Evolutionary conservation across 176 grass and related monocot genomes (phyloP).

Genomic region (Calamus simplicifolius): DNA sequence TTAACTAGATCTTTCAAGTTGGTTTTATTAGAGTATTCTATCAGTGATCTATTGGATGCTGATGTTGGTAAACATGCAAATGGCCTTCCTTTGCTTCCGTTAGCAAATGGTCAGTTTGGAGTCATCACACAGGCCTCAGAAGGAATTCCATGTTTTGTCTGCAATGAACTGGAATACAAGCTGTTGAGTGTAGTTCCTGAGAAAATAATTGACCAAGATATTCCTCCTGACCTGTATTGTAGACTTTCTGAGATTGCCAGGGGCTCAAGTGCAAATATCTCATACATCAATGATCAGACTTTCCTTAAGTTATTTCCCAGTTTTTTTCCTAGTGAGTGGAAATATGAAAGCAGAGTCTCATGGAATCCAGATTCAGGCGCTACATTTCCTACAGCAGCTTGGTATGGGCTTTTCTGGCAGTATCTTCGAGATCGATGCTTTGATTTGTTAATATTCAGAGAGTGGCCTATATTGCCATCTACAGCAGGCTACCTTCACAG

Average conservation of each 20-base stretch:
- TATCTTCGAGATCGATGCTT: slow-evolving; percentile 57
- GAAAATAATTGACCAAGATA: slow-evolving; percentile 66
- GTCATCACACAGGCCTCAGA: slow-evolving; percentile 45
- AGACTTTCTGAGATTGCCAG: slow-evolving; percentile 63
- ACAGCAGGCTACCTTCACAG: slow-evolving; percentile 73
- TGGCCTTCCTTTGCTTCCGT: slow-evolving; percentile 69
- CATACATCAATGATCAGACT: slow-evolving; percentile 47
- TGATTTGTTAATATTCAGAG: slow-evolving; percentile 63
- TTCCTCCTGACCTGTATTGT: slow-evolving; percentile 43
- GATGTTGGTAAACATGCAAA: slow-evolving; percentile 61
- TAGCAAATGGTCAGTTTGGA: slow-evolving; percentile 77
- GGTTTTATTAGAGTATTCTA: slow-evolving; percentile 78
- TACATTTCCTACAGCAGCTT: slow-evolving; percentile 47
- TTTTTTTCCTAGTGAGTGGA: slow-evolving; percentile 82
- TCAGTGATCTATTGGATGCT: slow-evolving; percentile 50
- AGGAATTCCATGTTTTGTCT: slow-evolving; percentile 51
- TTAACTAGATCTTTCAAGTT: slow-evolving; percentile 60
- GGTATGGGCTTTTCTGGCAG: slow-evolving; percentile 94
- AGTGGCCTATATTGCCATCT: slow-evolving; percentile 95
- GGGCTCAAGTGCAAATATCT: slow-evolving; percentile 49
- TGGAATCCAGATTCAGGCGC: slow-evolving; percentile 55
- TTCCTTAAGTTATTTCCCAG: slow-evolving; percentile 72
- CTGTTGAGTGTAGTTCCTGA: slow-evolving; percentile 60
- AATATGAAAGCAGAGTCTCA: slow-evolving; percentile 54
- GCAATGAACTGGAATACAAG: slow-evolving; percentile 66